A percentile compares a stretch with the other conserved stretches of the same genome.
These are phyloP conservation scores for Zea luxurians DNA, from an alignment of 176 grass and related monocot species.

Conservation along the genomic window DNA sequence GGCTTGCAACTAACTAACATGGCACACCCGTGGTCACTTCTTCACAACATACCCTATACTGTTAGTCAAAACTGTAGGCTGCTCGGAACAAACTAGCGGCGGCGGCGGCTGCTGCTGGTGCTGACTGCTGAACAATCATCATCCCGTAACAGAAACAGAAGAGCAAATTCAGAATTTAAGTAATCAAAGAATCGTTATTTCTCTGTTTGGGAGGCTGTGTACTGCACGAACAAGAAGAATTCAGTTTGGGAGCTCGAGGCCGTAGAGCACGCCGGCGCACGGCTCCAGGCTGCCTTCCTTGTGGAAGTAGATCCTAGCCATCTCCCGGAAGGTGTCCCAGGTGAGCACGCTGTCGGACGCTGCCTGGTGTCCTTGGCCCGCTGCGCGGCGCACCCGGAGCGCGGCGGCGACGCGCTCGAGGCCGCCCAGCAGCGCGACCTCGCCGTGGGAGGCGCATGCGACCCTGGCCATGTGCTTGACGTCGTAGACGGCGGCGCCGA, in stretches of 20 bases:
- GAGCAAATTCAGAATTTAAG: no score
- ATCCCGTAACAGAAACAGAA: no score
- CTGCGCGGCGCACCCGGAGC: conserved; percentile 51
- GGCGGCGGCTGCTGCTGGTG: no score
- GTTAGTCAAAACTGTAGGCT: no score
- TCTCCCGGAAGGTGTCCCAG: conserved; percentile 60
- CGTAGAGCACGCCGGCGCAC: background rate
- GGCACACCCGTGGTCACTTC: no score
- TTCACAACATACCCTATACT: no score
- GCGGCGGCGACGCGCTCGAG: conserved; percentile 57
- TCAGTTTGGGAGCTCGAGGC: background rate
- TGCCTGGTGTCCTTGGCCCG: conserved; percentile 66
- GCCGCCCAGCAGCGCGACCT: conserved; percentile 48
- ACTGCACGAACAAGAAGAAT: no score
- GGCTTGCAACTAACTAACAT: no score
- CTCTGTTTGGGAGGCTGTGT: no score
- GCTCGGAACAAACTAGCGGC: no score
- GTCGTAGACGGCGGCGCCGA: conserved; percentile 66
- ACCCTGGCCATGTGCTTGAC: conserved; percentile 56
- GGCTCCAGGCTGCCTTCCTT: background rate
- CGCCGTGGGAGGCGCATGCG: background rate
- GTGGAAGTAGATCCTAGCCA: conserved; percentile 60
- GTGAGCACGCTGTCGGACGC: conserved; percentile 83
- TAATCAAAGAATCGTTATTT: no score
- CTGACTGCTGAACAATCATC: no score